phyloP scores from a whole-genome alignment of 805 yeast genomes.

The Yarrowia sp. region DNA sequence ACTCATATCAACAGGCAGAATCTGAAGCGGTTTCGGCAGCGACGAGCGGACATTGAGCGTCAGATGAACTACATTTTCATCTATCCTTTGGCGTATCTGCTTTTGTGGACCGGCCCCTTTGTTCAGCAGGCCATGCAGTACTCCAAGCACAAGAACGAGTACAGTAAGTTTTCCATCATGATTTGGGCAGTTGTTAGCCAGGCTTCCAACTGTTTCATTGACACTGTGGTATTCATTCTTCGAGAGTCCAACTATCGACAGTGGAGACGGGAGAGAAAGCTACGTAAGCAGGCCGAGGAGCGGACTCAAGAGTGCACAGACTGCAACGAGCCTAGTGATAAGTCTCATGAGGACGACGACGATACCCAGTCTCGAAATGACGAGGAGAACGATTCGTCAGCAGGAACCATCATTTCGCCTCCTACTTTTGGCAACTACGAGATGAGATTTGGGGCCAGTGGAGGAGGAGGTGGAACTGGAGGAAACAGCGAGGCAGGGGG shows the following conservation, averaged over 20 bases:
- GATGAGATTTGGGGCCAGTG: not conserved
- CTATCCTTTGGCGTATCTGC: slow-evolving; percentile 77
- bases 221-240: slow-evolving; percentile 67
- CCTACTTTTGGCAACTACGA: slow-evolving; percentile 6
- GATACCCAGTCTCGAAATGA: not conserved
- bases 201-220: slow-evolving; percentile 77
- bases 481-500: not conserved
- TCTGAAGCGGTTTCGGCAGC: slow-evolving; percentile 55
- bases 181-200: slow-evolving; percentile 71
- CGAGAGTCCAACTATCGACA: slow-evolving; percentile 48
- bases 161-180: slow-evolving; percentile 60
- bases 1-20: slow-evolving; percentile 54
- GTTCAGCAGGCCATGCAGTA: slow-evolving; percentile 59
- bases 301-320: not conserved
- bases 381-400: slow-evolving; percentile 6
- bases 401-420: not conserved
- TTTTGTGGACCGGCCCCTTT: slow-evolving; percentile 80
- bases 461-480: not conserved
- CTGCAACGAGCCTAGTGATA: not conserved
- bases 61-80: slow-evolving; percentile 78
- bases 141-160: slow-evolving; percentile 40
- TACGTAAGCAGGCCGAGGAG: not conserved
- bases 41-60: slow-evolving; percentile 64
- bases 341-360: not conserved
- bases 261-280: slow-evolving; percentile 7